Evolutionary conservation across 306 rosid species (phyloP).

Genomic region (Quercus ilex): DNA sequence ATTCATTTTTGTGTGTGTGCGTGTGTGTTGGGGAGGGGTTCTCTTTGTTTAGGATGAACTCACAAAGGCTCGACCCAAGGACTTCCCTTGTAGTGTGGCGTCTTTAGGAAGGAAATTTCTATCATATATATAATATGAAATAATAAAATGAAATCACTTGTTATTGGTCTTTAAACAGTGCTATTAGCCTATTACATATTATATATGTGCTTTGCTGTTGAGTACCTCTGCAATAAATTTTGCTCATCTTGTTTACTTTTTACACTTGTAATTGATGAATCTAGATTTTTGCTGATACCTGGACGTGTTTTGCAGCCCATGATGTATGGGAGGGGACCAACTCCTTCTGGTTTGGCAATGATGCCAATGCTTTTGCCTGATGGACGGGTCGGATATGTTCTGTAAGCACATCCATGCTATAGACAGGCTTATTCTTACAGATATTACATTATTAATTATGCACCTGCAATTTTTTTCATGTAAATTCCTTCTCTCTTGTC

Average conservation of each 20-base stretch:
- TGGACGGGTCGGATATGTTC: slow-evolving; percentile 90
- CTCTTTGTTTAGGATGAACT: too few relatives aligned
- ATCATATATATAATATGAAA: too few relatives aligned
- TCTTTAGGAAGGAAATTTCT: too few relatives aligned
- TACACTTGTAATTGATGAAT: background rate
- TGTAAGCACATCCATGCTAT: slow-evolving; percentile 53
- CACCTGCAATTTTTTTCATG: background rate
- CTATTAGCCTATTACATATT: background rate
- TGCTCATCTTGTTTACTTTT: background rate
- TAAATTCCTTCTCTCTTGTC: background rate
- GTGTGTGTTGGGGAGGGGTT: too few relatives aligned
- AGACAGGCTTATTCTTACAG: background rate
- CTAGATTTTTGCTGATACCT: slow-evolving; percentile 17
- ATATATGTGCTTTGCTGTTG: background rate
- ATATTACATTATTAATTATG: background rate
- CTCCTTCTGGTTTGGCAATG: slow-evolving; percentile 89
- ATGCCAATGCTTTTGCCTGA: slow-evolving; percentile 98
- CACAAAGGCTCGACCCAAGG: too few relatives aligned
- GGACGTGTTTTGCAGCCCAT: slow-evolving; percentile 57
- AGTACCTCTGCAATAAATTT: background rate
- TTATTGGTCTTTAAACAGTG: background rate
- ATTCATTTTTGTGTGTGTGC: too few relatives aligned
- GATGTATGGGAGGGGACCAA: slow-evolving; percentile 79
- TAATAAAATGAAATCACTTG: too few relatives aligned
- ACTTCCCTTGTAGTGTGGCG: too few relatives aligned